Base-by-base conservation (phyloP, 2,329 filamentous ascomycete species). In the Alternaria longipes region DNA sequence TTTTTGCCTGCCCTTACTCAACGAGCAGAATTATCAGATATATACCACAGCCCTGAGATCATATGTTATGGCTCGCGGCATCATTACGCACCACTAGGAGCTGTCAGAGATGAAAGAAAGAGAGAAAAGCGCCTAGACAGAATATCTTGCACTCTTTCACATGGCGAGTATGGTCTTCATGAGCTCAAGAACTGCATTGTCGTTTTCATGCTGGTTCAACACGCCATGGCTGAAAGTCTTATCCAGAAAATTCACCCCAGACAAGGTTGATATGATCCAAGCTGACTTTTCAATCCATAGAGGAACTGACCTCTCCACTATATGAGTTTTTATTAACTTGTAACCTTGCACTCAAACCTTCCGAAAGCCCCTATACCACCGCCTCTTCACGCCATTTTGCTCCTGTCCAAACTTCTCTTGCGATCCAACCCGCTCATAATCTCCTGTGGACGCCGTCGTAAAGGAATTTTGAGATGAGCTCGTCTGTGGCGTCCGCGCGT, bases 361-460 rank as follows among this genome's bases (percentile, higher is more conserved):
- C 3, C 59, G 56, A 38, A 66, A 63, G 7, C 52, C 57, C 36
- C 54, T 63, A n/a, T 64, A 67, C 65, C 65, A 63, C 54, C 58
- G 64, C 40, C 54, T 60, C 20, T 26, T 54, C 11, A 20, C 34
- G 6, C 61, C 63, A 38, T 64, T 67, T 3, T 59, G 52, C 18
- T 62, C 65, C 11, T 36, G 24, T 8, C 32, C 32, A 3, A 28
- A 30, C 6, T 30, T 18, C 14, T 16, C 20, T n/a, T 26, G 14
- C 1, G 16, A 44, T 3, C 32, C 46, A 18, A 66, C 18, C 5
- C 5, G 38, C 22, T 67, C 65, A 5, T 63, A 60, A 1, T 54
- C 47, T 8, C 49, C 49, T 8, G 53, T 58, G 0, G 34, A n/a
- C n/a, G 18, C 28, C 34, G 56, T 58, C 24, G 26, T 54, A 30